Evolutionary conservation across 768 basidiomycete species (phyloP), one percentile per base, ranked within the genome.

Genomic region (Amanita pallidorosea): DNA sequence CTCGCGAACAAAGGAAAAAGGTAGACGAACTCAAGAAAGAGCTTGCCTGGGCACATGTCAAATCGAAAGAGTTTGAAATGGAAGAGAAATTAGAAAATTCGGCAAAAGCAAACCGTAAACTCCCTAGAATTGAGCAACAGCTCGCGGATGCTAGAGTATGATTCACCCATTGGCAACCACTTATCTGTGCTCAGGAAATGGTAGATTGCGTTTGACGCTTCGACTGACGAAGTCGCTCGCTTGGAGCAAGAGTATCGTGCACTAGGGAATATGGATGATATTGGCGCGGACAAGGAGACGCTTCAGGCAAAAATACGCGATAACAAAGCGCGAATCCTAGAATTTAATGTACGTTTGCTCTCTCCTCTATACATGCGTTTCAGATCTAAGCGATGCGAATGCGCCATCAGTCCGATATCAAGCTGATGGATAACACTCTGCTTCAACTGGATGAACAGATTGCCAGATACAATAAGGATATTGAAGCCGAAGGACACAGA

Each of bases 31-130:
- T 90, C 46, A 85, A 85, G 71, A 80, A 78, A 55, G 87, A 93
- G 64, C 65, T 88, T 17, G 91, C 90, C 3, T 96, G 94, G 93
- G 78, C 90, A 12, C 85, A 88, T 58, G 87, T 95, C 18, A 73
- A 70, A 12, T 66, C 67, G 7, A 92, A 93, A 62, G 74, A 88
- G 63, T 65, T 69, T 44, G 88, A 82, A 59, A 51, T 81, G 61
- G 58, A 58, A 44, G 55, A 58, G 18, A 69, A 73, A 47, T 48
- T 66, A 35, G 58, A 63, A 35, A 70, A 72, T 42, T 65, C 59
- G 5, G 71, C 66, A 1, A 70, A 63, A 56, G 37, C 64, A 43
- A 53, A 60, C 33, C 58, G 62, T 9, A 61, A 69, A 22, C 37
- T 73, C 13, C 69, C 71, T 17, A 71, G 67, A 56, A 67, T 75